Percentiles rank a stretch among this genome's conserved stretches.
phyloP scores from a whole-genome alignment of 129 eudicot genomes.

The Heracleum sosnowskyi region DNA sequence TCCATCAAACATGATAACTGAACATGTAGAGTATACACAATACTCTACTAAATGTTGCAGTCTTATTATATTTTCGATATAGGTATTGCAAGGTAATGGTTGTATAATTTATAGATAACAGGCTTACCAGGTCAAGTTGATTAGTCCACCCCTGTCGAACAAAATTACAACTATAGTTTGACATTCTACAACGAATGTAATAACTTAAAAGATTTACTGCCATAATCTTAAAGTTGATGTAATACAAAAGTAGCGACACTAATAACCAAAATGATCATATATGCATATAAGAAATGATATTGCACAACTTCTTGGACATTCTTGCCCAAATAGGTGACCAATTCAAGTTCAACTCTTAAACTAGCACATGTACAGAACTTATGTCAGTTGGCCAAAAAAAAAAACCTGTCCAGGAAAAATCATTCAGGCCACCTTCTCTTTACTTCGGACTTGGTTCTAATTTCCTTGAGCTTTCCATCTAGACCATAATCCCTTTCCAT shows the following conservation, averaged over 20 bases:
- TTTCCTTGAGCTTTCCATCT: conserved; percentile 91
- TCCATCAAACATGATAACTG: too few relatives aligned
- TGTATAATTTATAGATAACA: too few relatives aligned
- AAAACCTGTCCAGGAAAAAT: not conserved
- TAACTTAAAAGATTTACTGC: too few relatives aligned
- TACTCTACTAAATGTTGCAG: too few relatives aligned
- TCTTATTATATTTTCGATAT: too few relatives aligned
- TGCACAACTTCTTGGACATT: not conserved
- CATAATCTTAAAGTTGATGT: too few relatives aligned
- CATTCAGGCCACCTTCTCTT: conserved; percentile 91
- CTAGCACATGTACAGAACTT: not conserved
- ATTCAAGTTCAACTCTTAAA: not conserved
- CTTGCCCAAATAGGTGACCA: not conserved
- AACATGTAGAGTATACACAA: too few relatives aligned
- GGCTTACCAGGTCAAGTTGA: not conserved
- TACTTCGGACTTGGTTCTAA: conserved; percentile 71
- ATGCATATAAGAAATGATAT: not conserved
- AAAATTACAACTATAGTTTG: not conserved
- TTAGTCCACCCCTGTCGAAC: not conserved
- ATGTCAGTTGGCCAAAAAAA: not conserved
- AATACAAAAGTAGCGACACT: too few relatives aligned
- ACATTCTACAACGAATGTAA: too few relatives aligned
- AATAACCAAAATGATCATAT: not conserved
- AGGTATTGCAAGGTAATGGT: too few relatives aligned
- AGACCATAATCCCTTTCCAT: conserved; percentile 97